Evolutionary conservation across 768 basidiomycete species (phyloP).

Genomic region (Russula compacta): DNA sequence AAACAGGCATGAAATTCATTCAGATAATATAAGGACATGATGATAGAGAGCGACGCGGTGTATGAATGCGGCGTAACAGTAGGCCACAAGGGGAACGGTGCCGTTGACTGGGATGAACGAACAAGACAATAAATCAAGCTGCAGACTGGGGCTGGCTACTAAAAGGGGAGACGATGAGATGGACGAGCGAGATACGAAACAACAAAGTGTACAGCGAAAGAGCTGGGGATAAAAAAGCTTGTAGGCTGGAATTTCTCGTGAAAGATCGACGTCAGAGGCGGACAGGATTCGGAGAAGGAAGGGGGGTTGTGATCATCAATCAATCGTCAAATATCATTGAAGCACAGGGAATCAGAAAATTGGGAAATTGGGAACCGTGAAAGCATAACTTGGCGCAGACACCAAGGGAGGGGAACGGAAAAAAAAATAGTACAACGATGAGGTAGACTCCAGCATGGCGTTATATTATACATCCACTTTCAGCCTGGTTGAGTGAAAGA

Average conservation of each 20-base stretch:
- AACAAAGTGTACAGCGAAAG: constrained; percentile 16
- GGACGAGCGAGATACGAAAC: constrained; percentile 18
- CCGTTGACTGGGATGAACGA: constrained; percentile 16
- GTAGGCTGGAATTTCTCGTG: constrained; percentile 12
- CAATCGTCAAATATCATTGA: constrained; percentile 17
- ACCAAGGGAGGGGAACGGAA: neutral
- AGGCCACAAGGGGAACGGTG: constrained; percentile 22
- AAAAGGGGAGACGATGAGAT: constrained; percentile 23
- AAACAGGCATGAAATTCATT: constrained; percentile 11
- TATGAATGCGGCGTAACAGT: constrained; percentile 17
- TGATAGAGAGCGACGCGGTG: constrained; percentile 18
- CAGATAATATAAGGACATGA: constrained; percentile 30
- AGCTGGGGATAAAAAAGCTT: constrained; percentile 6
- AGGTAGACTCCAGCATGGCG: neutral
- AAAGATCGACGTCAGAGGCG: constrained; percentile 5
- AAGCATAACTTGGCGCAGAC: constrained; percentile 15
- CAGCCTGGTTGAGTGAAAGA: neutral
- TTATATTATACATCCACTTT: constrained; percentile 2
- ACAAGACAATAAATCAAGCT: constrained; percentile 31
- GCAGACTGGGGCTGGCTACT: constrained; percentile 25
- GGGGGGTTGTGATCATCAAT: constrained; percentile 4
- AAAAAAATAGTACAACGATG: constrained; percentile 7
- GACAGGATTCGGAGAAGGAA: neutral
- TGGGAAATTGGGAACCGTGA: neutral
- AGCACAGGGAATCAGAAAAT: neutral